phyloP scores from a whole-genome alignment of 2,329 filamentous ascomycete species.

The Pseudopyricularia javanii region DNA sequence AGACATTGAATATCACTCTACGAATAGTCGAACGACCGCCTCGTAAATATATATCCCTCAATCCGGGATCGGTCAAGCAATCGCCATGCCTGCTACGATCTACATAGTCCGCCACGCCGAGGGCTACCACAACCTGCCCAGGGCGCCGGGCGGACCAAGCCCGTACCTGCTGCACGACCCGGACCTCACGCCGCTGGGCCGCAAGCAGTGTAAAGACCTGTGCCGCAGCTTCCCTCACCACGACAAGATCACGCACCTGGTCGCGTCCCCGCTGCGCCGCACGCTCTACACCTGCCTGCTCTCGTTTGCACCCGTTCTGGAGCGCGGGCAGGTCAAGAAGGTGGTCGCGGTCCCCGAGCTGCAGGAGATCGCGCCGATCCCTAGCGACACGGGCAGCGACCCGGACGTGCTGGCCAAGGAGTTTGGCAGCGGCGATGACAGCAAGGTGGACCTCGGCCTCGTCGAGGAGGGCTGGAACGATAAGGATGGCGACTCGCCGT shows the following conservation, averaged over 20 bases:
- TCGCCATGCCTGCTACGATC: constrained; percentile 38
- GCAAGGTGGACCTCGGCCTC: constrained; percentile 47
- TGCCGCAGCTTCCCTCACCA: constrained; percentile 51
- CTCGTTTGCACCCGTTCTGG: constrained; percentile 48
- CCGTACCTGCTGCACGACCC: constrained; percentile 71
- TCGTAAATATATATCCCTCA: too few species aligned
- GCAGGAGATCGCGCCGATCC: constrained; percentile 65
- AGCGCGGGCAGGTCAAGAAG: constrained; percentile 20
- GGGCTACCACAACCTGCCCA: constrained; percentile 68
- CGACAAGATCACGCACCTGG: constrained; percentile 52
- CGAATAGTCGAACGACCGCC: constrained; percentile 3
- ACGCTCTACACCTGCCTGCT: constrained; percentile 68
- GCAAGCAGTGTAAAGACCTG: constrained; percentile 59
- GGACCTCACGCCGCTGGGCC: constrained; percentile 61
- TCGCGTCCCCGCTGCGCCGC: constrained; percentile 68
- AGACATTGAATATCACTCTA: too few species aligned
- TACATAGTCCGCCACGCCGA: constrained; percentile 64
- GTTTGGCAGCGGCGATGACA: constrained; percentile 31
- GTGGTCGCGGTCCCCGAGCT: constrained; percentile 61
- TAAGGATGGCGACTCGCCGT: constrained; percentile 39
- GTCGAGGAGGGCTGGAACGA: constrained; percentile 60
- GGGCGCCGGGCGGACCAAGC: constrained; percentile 20
- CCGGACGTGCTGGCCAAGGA: constrained; percentile 41
- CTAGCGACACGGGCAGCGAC: constrained; percentile 64
- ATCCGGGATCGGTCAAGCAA: background rate